These are phyloP conservation scores for Cymodocea nodosa DNA, from an alignment of 116 monocot species.

Conservation along the genomic window DNA sequence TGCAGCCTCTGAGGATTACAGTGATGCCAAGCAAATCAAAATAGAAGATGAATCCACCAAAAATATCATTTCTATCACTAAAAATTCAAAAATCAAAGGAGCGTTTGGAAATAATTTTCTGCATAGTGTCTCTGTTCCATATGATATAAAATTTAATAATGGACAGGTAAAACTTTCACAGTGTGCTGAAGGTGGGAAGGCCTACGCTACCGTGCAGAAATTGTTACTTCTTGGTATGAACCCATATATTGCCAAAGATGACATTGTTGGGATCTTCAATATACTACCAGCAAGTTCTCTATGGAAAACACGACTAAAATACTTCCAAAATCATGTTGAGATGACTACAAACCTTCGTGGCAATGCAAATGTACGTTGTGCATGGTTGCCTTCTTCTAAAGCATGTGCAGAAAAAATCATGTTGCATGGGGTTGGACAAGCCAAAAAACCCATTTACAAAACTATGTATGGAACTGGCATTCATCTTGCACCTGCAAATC, in stretches of 20 bases:
- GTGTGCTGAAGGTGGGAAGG: slow-evolving; percentile 7
- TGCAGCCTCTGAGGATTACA: slow-evolving; percentile 36
- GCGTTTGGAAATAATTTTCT: slow-evolving; percentile 15
- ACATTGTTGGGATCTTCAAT: slow-evolving; percentile 46
- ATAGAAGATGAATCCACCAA: not conserved
- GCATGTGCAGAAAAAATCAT: slow-evolving; percentile 43
- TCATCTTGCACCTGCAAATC: slow-evolving; percentile 63
- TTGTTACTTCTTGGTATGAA: slow-evolving; percentile 44
- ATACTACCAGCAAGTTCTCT: slow-evolving; percentile 25
- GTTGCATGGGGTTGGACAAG: slow-evolving; percentile 29
- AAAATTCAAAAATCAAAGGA: slow-evolving; percentile 15
- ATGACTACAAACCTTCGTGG: slow-evolving; percentile 39
- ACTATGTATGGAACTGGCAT: slow-evolving; percentile 43
- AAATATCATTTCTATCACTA: not conserved
- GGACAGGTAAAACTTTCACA: slow-evolving; percentile 7
- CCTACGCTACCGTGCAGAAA: slow-evolving; percentile 32
- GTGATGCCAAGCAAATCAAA: slow-evolving; percentile 17
- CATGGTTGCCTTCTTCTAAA: slow-evolving; percentile 63
- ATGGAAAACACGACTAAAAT: slow-evolving; percentile 28
- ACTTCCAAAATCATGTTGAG: slow-evolving; percentile 53
- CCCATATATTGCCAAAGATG: slow-evolving; percentile 33
- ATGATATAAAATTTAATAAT: slow-evolving; percentile 9
- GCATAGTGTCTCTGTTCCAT: slow-evolving; percentile 7
- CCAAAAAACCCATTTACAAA: slow-evolving; percentile 21
- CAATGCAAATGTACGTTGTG: slow-evolving; percentile 78